Evolutionary conservation across 176 grass and related monocot genomes (phyloP).

Genomic region (Lolium multiflorum): DNA sequence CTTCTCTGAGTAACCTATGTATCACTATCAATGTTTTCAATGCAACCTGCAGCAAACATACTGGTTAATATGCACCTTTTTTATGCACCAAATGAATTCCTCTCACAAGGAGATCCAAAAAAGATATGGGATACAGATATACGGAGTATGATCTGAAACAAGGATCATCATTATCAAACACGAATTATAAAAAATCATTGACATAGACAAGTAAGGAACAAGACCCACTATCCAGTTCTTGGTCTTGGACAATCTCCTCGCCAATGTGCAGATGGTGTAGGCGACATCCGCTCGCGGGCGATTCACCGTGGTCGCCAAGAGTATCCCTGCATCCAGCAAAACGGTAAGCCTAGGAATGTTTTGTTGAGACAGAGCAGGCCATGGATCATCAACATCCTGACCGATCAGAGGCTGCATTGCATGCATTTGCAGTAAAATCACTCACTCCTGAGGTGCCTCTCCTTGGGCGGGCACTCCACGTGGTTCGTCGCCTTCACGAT

Average conservation of each 20-base stretch:
- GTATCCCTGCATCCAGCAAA: constrained; percentile 64
- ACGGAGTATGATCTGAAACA: background rate
- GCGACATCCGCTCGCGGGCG: constrained; percentile 86
- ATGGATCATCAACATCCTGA: background rate
- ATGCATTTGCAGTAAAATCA: background rate
- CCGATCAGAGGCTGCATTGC: background rate
- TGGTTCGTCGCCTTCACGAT: constrained; percentile 99
- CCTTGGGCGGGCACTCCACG: constrained; percentile 92
- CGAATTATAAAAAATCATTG: background rate
- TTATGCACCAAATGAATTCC: background rate
- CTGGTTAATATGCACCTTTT: background rate
- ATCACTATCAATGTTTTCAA: constrained; percentile 95
- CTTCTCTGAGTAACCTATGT: constrained; percentile 85
- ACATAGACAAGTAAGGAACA: background rate
- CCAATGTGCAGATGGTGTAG: constrained; percentile 78
- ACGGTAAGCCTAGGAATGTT: background rate
- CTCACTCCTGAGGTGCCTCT: constrained; percentile 93
- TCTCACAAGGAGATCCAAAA: background rate
- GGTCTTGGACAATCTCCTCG: constrained; percentile 91
- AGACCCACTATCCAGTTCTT: constrained; percentile 86
- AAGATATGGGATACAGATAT: too few species aligned
- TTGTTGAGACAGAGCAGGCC: background rate
- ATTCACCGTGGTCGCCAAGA: constrained; percentile 58
- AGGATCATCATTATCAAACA: background rate
- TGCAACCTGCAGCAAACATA: constrained; percentile 67